Evolutionary conservation across 2,329 filamentous ascomycete species (phyloP).

Genomic region (Cyphellophora attinorum): DNA sequence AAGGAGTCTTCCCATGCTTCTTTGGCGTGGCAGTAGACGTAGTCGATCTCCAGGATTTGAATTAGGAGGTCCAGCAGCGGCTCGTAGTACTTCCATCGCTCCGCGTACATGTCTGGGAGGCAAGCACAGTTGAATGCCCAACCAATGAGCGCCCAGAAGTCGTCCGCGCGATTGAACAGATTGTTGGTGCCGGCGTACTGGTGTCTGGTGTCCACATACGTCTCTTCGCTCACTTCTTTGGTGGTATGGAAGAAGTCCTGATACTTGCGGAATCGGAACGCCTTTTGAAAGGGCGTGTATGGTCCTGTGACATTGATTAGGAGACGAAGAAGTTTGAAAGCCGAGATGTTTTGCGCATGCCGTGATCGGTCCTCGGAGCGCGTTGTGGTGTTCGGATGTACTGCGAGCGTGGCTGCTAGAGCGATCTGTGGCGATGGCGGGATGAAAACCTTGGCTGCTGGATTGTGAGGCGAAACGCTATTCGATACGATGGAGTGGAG

Average conservation of each 20-base stretch:
- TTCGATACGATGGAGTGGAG: constrained; percentile 54
- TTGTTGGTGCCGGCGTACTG: constrained; percentile 55
- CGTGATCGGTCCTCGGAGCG: constrained; percentile 54
- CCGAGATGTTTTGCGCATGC: constrained; percentile 53
- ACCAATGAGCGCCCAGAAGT: constrained; percentile 82
- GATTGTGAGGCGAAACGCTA: constrained; percentile 30
- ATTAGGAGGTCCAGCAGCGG: constrained; percentile 67
- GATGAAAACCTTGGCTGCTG: constrained; percentile 43
- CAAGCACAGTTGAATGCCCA: constrained; percentile 92
- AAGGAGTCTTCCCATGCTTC: constrained; percentile 27
- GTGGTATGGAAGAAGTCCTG: constrained; percentile 9
- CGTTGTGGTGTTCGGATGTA: constrained; percentile 72
- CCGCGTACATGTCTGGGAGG: constrained; percentile 32
- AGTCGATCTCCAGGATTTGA: constrained; percentile 34
- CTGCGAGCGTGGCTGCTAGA: constrained; percentile 68
- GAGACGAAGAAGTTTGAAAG: constrained; percentile 61
- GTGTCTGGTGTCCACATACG: constrained; percentile 37
- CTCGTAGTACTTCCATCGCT: constrained; percentile 73
- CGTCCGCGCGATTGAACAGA: constrained; percentile 65
- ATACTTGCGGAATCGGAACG: constrained; percentile 55
- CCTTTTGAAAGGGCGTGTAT: constrained; percentile 58
- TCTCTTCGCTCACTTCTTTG: constrained; percentile 19
- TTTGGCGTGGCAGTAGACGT: constrained; percentile 20
- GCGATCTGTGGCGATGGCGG: constrained; percentile 66
- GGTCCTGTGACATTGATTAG: constrained; percentile 58